Percentiles rank a stretch among this genome's conserved stretches.
These are phyloP conservation scores for Pseudocercospora crystallina DNA, from an alignment of 2,329 filamentous ascomycete species.

Conservation along the genomic window DNA sequence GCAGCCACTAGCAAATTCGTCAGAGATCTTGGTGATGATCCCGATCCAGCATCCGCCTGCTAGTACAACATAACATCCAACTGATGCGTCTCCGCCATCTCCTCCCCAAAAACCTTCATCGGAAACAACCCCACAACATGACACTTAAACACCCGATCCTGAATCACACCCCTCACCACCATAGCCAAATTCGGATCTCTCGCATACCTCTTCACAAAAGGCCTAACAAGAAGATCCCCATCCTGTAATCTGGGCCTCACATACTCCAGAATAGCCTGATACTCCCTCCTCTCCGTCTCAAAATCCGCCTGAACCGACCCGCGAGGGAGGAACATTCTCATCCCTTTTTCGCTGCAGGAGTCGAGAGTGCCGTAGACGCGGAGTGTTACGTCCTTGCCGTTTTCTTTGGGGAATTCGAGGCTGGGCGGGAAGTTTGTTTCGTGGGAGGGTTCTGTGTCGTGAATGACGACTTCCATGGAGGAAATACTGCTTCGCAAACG, in stretches of 20 bases:
- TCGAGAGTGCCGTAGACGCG: slow-evolving; percentile 13
- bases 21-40: too few species aligned
- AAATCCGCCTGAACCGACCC: slow-evolving; percentile 7
- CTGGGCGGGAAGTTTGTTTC: slow-evolving; percentile 10
- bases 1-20: too few species aligned
- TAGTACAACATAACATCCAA: slow-evolving; percentile 15
- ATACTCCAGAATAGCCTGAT: slow-evolving; percentile 9
- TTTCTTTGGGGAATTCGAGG: slow-evolving; percentile 4
- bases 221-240: slow-evolving; percentile 12
- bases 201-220: slow-evolving; percentile 10
- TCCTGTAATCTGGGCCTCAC: slow-evolving; percentile 7
- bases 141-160: slow-evolving; percentile 16
- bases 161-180: slow-evolving; percentile 11
- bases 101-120: slow-evolving; percentile 11
- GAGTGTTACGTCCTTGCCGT: slow-evolving; percentile 2
- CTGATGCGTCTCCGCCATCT: slow-evolving; percentile 7
- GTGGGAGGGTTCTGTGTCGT: slow-evolving; percentile 9
- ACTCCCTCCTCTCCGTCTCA: neutral
- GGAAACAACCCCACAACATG: slow-evolving; percentile 13
- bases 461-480: slow-evolving; percentile 7
- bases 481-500: slow-evolving; percentile 7
- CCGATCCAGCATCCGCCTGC: too few species aligned
- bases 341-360: neutral
- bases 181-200: slow-evolving; percentile 10
- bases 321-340: slow-evolving; percentile 5